phyloP scores from a whole-genome alignment of 1,139 yeast genomes.

The Pichia sp. region DNA sequence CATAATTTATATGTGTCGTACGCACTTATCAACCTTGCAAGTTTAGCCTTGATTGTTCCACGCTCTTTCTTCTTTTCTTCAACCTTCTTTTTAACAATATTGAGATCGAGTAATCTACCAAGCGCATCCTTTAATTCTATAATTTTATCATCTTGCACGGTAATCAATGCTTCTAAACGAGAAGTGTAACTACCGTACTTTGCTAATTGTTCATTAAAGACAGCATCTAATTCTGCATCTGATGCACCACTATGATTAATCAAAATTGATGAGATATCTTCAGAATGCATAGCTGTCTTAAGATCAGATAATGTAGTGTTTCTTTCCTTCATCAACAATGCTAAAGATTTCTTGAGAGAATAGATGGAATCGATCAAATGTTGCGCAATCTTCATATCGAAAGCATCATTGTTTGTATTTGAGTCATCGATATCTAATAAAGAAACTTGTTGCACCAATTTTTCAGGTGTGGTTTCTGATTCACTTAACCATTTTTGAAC shows the following conservation, averaged over 20 bases:
- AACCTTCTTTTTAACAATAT: slow-evolving; percentile 38
- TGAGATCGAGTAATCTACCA: slow-evolving; percentile 51
- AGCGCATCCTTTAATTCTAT: slow-evolving; percentile 57
- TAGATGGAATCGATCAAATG: slow-evolving; percentile 44
- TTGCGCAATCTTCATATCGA: slow-evolving; percentile 28
- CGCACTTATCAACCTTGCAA: slow-evolving; percentile 49
- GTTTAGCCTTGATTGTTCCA: slow-evolving; percentile 33
- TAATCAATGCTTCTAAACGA: slow-evolving; percentile 66
- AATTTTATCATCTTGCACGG: slow-evolving; percentile 59
- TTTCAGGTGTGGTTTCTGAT: not conserved
- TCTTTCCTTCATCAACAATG: slow-evolving; percentile 58
- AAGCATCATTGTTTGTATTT: slow-evolving; percentile 27
- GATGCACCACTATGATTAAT: slow-evolving; percentile 58
- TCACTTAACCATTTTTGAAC: slow-evolving; percentile 17
- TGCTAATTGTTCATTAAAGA: slow-evolving; percentile 71
- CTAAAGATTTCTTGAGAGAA: slow-evolving; percentile 43
- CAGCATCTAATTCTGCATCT: slow-evolving; percentile 46
- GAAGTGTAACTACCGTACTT: slow-evolving; percentile 72
- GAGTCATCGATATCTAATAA: slow-evolving; percentile 52
- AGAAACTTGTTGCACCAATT: slow-evolving; percentile 44
- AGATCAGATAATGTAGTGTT: slow-evolving; percentile 58
- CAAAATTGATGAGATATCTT: slow-evolving; percentile 80
- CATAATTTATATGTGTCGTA: slow-evolving; percentile 57
- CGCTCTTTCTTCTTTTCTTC: slow-evolving; percentile 37
- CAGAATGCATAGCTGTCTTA: slow-evolving; percentile 70